Conservation (phyloP, 208 protist species). For the Lotmaria passim region DNA sequence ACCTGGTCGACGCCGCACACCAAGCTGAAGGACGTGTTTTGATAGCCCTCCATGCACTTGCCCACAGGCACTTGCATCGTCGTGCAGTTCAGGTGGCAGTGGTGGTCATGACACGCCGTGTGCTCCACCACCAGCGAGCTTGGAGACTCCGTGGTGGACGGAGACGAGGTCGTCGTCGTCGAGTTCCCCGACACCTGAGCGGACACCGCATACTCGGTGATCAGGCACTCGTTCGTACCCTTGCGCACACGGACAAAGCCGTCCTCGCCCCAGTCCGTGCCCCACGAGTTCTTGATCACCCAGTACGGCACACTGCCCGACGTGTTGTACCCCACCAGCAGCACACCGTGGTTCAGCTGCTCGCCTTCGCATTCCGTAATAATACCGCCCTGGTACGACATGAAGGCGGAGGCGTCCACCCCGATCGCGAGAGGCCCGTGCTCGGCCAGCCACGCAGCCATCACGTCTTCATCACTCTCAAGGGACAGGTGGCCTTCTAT, state of each 20-base stretch:
- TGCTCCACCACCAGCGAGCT: slow-evolving; percentile 13
- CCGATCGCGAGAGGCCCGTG: slow-evolving; percentile 85
- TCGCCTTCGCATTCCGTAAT: no score
- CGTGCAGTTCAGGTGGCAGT: slow-evolving; percentile 17
- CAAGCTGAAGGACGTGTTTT: slow-evolving; percentile 9
- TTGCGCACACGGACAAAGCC: slow-evolving; percentile 77
- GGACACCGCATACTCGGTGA: slow-evolving; percentile 39
- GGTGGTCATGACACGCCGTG: slow-evolving; percentile 16
- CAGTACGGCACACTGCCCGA: slow-evolving; percentile 64
- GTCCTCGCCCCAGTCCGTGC: slow-evolving; percentile 64
- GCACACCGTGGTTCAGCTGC: no score
- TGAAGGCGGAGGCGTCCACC: slow-evolving; percentile 78
- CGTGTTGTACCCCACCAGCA: slow-evolving; percentile 80
- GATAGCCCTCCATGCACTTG: not conserved
- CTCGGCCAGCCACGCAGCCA: slow-evolving; percentile 63
- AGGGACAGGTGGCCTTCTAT: slow-evolving; percentile 66
- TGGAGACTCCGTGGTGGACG: slow-evolving; percentile 5
- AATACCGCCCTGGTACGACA: slow-evolving; percentile 64
- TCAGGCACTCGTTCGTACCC: slow-evolving; percentile 56
- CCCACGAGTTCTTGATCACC: slow-evolving; percentile 92
- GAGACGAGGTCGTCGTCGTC: not conserved
- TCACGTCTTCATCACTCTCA: slow-evolving; percentile 58
- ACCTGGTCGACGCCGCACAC: slow-evolving; percentile 38
- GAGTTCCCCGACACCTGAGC: slow-evolving; percentile 11
- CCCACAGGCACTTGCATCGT: not conserved